Conservation (phyloP, 805 yeast genomes). For the Zygosaccharomyces lentus region DNA sequence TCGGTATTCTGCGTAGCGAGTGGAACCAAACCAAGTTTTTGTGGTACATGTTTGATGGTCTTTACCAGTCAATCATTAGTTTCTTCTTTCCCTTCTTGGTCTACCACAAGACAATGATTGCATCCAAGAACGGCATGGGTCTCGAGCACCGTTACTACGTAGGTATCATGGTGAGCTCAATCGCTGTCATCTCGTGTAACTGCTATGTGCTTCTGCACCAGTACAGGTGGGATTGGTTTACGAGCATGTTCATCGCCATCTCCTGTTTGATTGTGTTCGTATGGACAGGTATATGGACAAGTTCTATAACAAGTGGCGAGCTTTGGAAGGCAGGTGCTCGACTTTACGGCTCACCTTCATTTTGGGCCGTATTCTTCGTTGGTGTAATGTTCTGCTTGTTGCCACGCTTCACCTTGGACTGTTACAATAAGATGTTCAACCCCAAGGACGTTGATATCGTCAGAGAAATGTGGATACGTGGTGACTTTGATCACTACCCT, state of each 20-base stretch:
- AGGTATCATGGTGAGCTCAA: slow-evolving; percentile 63
- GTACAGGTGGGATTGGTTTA: slow-evolving; percentile 79
- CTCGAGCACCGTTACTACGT: slow-evolving; percentile 70
- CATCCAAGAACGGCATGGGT: slow-evolving; percentile 50
- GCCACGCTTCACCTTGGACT: slow-evolving; percentile 64
- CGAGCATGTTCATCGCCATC: slow-evolving; percentile 48
- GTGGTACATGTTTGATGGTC: slow-evolving; percentile 72
- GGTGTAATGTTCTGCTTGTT: slow-evolving; percentile 62
- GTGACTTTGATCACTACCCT: slow-evolving; percentile 66
- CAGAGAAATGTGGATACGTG: slow-evolving; percentile 62
- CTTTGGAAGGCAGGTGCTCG: slow-evolving; percentile 64
- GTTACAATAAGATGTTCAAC: slow-evolving; percentile 45
- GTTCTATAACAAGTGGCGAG: slow-evolving; percentile 49
- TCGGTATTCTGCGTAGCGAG: slow-evolving; percentile 68
- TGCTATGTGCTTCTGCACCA: slow-evolving; percentile 61
- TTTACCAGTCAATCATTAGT: slow-evolving; percentile 67
- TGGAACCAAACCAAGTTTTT: slow-evolving; percentile 67
- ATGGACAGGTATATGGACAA: slow-evolving; percentile 82
- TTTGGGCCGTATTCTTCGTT: slow-evolving; percentile 64
- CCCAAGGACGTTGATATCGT: slow-evolving; percentile 73
- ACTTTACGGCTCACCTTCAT: slow-evolving; percentile 54
- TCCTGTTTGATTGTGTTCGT: slow-evolving; percentile 59
- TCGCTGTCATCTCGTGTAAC: slow-evolving; percentile 66
- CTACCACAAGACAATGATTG: slow-evolving; percentile 42
- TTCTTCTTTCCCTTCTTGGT: slow-evolving; percentile 70